Base-by-base conservation (phyloP, 164 flowering plant species). In the Saururus chinensis region DNA sequence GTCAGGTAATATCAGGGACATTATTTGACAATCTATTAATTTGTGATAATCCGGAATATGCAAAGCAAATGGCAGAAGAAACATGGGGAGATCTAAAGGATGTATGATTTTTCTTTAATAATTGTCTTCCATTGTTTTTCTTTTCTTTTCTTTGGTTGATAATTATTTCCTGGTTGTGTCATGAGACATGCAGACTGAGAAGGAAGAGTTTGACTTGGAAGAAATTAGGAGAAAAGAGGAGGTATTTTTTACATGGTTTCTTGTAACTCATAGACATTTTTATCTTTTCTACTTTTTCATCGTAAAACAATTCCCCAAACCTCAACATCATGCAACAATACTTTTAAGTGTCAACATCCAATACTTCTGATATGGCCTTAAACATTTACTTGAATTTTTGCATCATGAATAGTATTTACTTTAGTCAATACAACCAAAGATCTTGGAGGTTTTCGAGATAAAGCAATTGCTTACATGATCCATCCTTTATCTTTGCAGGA, bases 61-160 rank as follows among this genome's bases (percentile, higher is more conserved):
- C 68, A 51, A 59, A 52, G 40, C 60, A 65, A 51, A 26, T 59
- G 30, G 68, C 62, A 4, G 61, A 65, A 24, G 68, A 65, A 65
- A 65, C 68, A 22, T 65, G 68, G 68, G 68, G 56, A n/a, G 60
- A 65, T 23, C 56, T 48, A 13, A 65, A 65, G 57, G 62, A 59
- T 40, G 68, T 64, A 64, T 7, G 67, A 20, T 20, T 53, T 53
- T 20, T 22, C 6, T 53, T 53, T 9, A 19, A 10, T 20, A 20
- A 9, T 19, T 9, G 19, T 14, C 7, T 56, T 53, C 37, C 37
- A 30, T 2, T 6, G 6, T 53, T 5, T 51, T 51, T 25, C 42
- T 19, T 4, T 19, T 25, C 11, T 17, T 30, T 61, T 21, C 5
- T 23, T 24, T 56, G 16, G 40, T 7, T n/a, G 45, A 9, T 16